Conservation (phyloP, 2,329 filamentous ascomycete genomes). For the Bretziella fagacearum region DNA sequence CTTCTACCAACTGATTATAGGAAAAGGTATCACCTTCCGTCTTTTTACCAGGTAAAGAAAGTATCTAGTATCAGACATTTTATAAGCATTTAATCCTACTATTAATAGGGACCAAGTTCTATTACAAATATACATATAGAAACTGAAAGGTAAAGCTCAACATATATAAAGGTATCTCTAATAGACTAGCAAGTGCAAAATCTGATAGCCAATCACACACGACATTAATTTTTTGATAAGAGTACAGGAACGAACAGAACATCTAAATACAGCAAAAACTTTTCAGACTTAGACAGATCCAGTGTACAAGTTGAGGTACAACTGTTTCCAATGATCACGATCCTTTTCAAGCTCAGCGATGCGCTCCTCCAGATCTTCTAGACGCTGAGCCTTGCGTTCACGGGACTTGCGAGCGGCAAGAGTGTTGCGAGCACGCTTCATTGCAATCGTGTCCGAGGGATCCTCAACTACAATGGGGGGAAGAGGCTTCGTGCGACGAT, state of each 20-base stretch:
- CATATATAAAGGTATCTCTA: no score
- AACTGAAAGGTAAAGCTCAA: background rate
- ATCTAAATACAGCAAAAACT: conserved; percentile 16
- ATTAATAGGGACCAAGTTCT: background rate
- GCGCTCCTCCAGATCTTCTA: conserved; percentile 56
- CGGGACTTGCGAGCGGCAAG: conserved; percentile 87
- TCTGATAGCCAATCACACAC: background rate
- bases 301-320: conserved; percentile 29
- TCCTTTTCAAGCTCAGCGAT: conserved; percentile 54
- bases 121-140: background rate
- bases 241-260: background rate
- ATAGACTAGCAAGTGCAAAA: background rate
- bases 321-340: conserved; percentile 47
- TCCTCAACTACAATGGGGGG: conserved; percentile 65
- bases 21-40: background rate
- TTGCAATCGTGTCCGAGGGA: conserved; percentile 53
- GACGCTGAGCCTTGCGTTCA: conserved; percentile 62
- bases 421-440: conserved; percentile 89
- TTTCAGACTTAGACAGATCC: conserved; percentile 18
- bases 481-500: conserved; percentile 65
- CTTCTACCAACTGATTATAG: background rate
- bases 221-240: background rate
- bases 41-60: no score
- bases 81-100: background rate
- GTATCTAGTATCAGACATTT: background rate